These are phyloP conservation scores for Talaromyces sp. DNA, from an alignment of 2,329 filamentous ascomycete species.

Conservation along the genomic window DNA sequence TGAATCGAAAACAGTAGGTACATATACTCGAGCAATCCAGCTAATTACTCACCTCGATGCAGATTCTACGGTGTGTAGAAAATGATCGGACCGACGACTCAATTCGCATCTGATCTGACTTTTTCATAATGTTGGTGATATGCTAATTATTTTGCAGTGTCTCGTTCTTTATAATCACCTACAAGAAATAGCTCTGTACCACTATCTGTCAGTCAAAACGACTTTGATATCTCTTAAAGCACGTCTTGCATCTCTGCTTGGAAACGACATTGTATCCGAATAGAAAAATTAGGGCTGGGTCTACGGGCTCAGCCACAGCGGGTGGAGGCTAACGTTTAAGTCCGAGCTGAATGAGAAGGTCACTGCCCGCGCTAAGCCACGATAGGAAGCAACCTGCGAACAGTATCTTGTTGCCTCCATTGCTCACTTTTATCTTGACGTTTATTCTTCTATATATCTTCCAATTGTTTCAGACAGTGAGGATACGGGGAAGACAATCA, in stretches of 20 bases:
- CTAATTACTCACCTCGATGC: too few species aligned
- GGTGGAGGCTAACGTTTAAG: neutral
- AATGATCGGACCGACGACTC: too few species aligned
- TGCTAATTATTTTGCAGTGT: neutral
- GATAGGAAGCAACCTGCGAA: constrained; percentile 13
- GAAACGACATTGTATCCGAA: too few species aligned
- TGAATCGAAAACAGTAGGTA: too few species aligned
- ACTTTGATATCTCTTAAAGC: neutral
- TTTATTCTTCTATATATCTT: neutral
- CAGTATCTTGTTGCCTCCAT: constrained; percentile 5
- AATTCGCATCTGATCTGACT: too few species aligned
- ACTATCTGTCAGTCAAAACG: neutral
- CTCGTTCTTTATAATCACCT: neutral
- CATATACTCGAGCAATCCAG: too few species aligned
- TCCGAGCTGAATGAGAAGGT: neutral
- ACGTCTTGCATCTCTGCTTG: neutral
- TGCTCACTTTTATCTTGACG: neutral
- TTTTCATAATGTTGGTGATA: too few species aligned
- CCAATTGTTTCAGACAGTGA: neutral
- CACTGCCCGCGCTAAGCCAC: constrained; percentile 2
- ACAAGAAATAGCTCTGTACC: neutral
- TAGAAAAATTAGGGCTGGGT: neutral
- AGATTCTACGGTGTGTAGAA: too few species aligned
- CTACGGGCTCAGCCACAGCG: constrained; percentile 4
- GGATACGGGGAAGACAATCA: neutral